Base-by-base conservation (phyloP, 164 flowering plant genomes). In the Chimonanthus salicifolius region DNA sequence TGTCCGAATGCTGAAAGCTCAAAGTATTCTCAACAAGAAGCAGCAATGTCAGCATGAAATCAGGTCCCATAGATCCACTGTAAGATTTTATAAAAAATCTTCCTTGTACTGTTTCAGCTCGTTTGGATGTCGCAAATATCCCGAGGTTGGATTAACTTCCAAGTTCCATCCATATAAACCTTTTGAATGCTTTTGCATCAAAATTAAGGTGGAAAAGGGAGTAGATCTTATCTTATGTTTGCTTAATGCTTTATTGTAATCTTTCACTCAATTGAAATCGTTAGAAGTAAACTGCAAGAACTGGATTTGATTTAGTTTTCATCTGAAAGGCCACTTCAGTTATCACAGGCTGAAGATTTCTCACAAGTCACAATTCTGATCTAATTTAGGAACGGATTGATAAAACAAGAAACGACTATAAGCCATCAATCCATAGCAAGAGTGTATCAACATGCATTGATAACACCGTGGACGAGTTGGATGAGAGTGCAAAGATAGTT, bases 401-500 rank as follows among this genome's bases (percentile, higher is more conserved):
- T 70, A 93, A 92, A 20, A 64, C 80, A 13, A 84, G 91, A 71
- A 89, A 92, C 47, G 91, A 89, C 47, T 77, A 81, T 67, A 70
- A 85, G 4, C 76, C 74, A 47, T 80, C 93, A 15, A 73, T 86
- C 62, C 94, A 85, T 72, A 89, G 97, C 78, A 83, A 90, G 70
- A 87, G 93, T 73, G 78, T 92, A 3, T 92, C 94, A 1, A 81
- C 88, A 4, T 83, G 88, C 0, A 66, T 88, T 2, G 94, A 90
- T 47, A 72, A 81, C 2, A 13, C 74, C 3, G 43, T 64, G 44
- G 48, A 85, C 69, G 74, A 71, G 0, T 85, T 79, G 4, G 94
- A 91, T 13, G 93, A 88, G 6, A 87, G 86, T 75, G 93, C 98
- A 0, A 94, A 92, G 68, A 94, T 89, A 6, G 98, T 90, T 0